Percentiles rank a stretch among this genome's conserved stretches.
These are phyloP conservation scores for Pseudozyma thailandica DNA, from an alignment of 1,284 basidiomycete species.

Conservation along the genomic window DNA sequence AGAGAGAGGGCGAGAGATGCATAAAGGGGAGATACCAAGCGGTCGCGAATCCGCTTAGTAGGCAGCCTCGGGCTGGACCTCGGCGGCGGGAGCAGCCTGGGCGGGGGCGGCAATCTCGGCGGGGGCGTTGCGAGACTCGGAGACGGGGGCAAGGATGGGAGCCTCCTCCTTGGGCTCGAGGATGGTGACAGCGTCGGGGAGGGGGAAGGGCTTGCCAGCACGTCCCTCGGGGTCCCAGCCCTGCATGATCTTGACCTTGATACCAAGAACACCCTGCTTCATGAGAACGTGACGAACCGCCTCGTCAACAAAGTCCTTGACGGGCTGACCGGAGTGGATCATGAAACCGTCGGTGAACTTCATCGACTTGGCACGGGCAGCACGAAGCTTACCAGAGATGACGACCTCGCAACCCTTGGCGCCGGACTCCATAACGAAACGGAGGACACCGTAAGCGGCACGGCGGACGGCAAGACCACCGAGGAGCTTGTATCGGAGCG, in stretches of 20 bases:
- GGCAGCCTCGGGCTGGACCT: constrained; percentile 56
- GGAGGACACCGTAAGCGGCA: constrained; percentile 99
- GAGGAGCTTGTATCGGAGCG: constrained; percentile 97
- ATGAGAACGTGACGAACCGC: constrained; percentile 98
- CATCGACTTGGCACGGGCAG: constrained; percentile 99
- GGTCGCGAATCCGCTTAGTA: constrained; percentile 40
- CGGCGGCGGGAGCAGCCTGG: constrained; percentile 51
- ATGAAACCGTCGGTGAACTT: constrained; percentile 99
- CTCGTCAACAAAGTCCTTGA: constrained; percentile 94
- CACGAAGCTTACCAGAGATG: constrained; percentile 99
- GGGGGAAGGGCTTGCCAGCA: constrained; percentile 86
- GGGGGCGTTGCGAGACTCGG: constrained; percentile 63
- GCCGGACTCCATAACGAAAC: constrained; percentile 99
- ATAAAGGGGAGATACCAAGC: constrained; percentile 23
- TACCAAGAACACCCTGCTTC: constrained; percentile 98
- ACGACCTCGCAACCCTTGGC: constrained; percentile 99
- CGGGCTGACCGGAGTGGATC: constrained; percentile 99
- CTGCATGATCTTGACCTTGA: constrained; percentile 99
- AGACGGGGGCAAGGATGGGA: constrained; percentile 68
- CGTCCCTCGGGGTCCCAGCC: constrained; percentile 83
- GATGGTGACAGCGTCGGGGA: constrained; percentile 94
- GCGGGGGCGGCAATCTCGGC: constrained; percentile 47
- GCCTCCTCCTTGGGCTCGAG: constrained; percentile 79
- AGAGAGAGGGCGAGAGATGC: constrained; percentile 47
- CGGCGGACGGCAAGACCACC: constrained; percentile 99